Evolutionary conservation across 306 rosid genomes (phyloP).

Genomic region (Cucumis cinereus): DNA sequence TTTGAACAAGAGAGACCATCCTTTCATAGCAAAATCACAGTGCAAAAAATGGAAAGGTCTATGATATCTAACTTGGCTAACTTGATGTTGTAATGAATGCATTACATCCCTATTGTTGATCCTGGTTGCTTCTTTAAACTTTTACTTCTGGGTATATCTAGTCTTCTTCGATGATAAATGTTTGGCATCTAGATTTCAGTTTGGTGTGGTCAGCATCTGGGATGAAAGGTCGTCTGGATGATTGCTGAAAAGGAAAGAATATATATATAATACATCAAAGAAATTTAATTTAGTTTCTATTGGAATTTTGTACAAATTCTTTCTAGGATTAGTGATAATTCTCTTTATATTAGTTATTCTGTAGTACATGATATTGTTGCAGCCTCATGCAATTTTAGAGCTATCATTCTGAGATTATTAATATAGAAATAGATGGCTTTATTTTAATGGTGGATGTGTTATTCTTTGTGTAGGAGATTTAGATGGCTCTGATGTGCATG

Average conservation of each 20-base stretch:
- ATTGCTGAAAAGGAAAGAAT: background rate
- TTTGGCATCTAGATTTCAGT: background rate
- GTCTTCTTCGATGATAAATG: background rate
- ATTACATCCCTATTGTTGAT: background rate
- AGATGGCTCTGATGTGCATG: constrained; percentile 82
- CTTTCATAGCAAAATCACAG: too few species aligned
- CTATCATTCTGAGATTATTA: background rate
- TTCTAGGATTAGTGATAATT: background rate
- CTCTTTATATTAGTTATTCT: background rate
- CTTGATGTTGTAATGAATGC: background rate
- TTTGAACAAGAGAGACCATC: too few species aligned
- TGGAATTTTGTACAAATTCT: background rate
- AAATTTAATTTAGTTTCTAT: background rate
- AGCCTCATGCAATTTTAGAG: background rate
- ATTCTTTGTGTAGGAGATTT: constrained; percentile 51
- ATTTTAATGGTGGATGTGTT: background rate
- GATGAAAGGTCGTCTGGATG: background rate
- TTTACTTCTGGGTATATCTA: background rate
- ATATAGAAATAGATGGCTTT: background rate
- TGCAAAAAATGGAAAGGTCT: too few species aligned
- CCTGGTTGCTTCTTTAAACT: background rate
- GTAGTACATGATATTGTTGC: background rate
- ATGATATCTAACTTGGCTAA: background rate
- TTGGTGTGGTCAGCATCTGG: background rate
- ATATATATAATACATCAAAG: background rate